Base-by-base conservation (phyloP, 441 rosid species). In the Croton setiger region DNA sequence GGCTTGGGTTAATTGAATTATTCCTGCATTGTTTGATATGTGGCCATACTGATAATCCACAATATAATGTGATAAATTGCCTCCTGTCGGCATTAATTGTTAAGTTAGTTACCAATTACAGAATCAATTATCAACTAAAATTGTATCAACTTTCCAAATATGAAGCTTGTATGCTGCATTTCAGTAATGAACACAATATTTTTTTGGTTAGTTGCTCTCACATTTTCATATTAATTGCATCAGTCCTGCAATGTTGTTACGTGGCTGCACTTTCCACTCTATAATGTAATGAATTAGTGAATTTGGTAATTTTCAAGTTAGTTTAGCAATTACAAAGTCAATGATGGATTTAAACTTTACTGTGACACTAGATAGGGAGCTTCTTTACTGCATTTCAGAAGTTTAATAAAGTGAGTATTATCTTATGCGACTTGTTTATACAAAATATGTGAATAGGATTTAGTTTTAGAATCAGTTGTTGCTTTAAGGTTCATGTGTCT, bases 21-120 rank as follows among this genome's bases (percentile, higher is more conserved):
- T 55, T 15, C 44, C 63, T 44, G 44, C 64, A 68, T 58, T 68
- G 57, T 68, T 68, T 58, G 64, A 18, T 45, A 43, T n/a, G 56
- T 31, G n/a, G 11, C 61, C 9, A 0, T 7, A 15, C 12, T 4
- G 5, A 53, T 39, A 55, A 14, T 53, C 18, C 44, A 48, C 15
- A 17, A 5, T 35, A 27, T 31, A 18, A 33, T 15, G 23, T 64
- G 54, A 33, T 31, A 48, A 48, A 64, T 45, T 45, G n/a, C 31
- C 31, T 27, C 31, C 43, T 33, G 53, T 17, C 0, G 4, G 1
- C 21, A 21, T 15, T 39, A 4, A 52, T 57, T 52, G 33, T 53
- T 12, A 12, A 21, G 49, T 53, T 66, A 27, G 60, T 54, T 10
- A 5, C 48, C 18, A n/a, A 27, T 45, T 65, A n/a, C 53, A 23